Base-by-base conservation (phyloP, 2,329 filamentous ascomycete species). In the Pyrenophora teres region DNA sequence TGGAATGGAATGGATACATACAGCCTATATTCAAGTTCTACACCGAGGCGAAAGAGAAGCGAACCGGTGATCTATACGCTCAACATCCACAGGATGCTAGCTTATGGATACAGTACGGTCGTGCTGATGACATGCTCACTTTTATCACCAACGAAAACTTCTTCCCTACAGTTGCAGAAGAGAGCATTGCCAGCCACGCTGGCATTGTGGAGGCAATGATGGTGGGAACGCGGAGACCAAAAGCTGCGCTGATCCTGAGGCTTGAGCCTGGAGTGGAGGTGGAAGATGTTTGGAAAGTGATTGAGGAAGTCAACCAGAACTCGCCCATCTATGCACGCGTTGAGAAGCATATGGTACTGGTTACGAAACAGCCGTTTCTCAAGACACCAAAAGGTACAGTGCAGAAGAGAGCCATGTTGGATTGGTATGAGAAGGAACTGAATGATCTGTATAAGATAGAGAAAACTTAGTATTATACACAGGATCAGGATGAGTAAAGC, bases 361-460 rank as follows among this genome's bases (percentile, higher is more conserved):
- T 81, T 41, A 66, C 77, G 0, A 68, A 73, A 3, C 78, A 79
- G 60, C 76, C 77, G 0, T 79, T 82, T 41, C 57, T 73, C 3
- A 71, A 67, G 13, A 78, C 80, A 0, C 73, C 76, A 12, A 81
- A 83, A 59, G 76, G 77, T 0, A 78, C 73, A 0, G 70, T 79
- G 3, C 76, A 78, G 60, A 73, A 78, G 3, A 67, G 67, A 0
- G 68, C 71, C 0, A 78, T 79, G 1, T 48, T 75, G 6, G 54
- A 62, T 2, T 63, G 76, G 1, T 83, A 80, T 52, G 32, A 46
- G 32, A 36, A 49, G 25, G 33, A 60, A 6, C 30, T 62, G 33
- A 51, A 56, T 36, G 35, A 7, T 9, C 16, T 62, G 12, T 58
- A 57, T 39, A 39, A 41, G 25, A 30, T 50, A 16, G 2, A 30